These are phyloP conservation scores for Saccharomycopsis fibuligera DNA, from an alignment of 805 yeast species.

Conservation along the genomic window DNA sequence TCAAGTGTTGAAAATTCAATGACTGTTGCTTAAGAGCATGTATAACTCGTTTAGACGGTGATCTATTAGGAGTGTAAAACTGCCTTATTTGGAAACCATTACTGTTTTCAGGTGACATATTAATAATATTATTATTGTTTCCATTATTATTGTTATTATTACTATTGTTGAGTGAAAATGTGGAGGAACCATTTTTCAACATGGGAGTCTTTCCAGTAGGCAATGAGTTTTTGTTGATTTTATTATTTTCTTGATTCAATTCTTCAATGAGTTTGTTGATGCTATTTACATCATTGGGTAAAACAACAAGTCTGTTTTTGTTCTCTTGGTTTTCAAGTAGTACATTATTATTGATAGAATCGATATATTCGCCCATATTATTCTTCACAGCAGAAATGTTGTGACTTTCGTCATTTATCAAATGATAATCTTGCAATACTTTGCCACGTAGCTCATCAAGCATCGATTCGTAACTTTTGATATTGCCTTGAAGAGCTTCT, in stretches of 20 bases:
- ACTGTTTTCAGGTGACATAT: neutral
- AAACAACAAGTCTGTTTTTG: no score
- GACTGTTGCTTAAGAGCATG: slow-evolving; percentile 6
- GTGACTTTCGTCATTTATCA: slow-evolving; percentile 1
- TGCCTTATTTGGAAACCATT: no score
- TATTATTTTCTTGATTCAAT: slow-evolving; percentile 25
- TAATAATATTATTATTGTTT: neutral
- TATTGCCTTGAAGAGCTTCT: neutral
- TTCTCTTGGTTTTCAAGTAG: slow-evolving; percentile 15
- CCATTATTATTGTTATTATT: neutral
- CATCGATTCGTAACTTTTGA: neutral
- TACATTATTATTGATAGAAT: slow-evolving; percentile 19
- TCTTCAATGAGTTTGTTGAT: slow-evolving; percentile 23
- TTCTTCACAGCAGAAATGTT: slow-evolving; percentile 13
- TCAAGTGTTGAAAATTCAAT: slow-evolving; percentile 3
- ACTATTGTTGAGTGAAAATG: neutral
- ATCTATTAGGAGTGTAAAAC: slow-evolving; percentile 9
- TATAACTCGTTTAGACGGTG: slow-evolving; percentile 17
- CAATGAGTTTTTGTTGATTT: slow-evolving; percentile 23
- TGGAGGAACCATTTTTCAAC: neutral
- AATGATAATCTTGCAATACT: slow-evolving; percentile 3
- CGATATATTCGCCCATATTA: slow-evolving; percentile 12
- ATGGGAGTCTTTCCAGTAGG: slow-evolving; percentile 30
- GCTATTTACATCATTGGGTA: slow-evolving; percentile 19
- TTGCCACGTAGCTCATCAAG: neutral